Evolutionary conservation across 441 rosid genomes (phyloP), one percentile per base, ranked within the genome.

Genomic region (Gossypium trilobum): DNA sequence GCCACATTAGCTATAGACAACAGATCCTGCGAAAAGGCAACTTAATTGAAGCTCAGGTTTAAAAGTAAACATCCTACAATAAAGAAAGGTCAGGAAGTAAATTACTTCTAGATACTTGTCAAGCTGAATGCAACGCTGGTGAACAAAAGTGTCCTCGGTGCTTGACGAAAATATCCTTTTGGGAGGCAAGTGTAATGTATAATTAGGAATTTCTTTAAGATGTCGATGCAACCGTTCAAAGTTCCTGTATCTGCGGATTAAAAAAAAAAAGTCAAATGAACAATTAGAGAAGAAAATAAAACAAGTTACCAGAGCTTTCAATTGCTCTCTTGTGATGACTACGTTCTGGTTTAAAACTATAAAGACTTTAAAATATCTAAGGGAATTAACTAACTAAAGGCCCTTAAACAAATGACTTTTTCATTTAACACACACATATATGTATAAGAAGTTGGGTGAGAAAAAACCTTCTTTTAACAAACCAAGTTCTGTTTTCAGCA

Each of bases 81-180:
- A 55, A 58, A 73, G 55, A 7, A 60, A 63, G 27, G 64, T 70
- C 9, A 80, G 71, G 74, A 65, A 70, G 3, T 55, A 29, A 71
- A 72, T 46, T 87, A 95, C 99, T 81, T 90, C 95, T 78, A 95
- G 79, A 82, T 87, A 95, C 78, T 84, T 89, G 83, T 95, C 95
- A 78, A 95, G 96, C 85, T 87, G 95, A 85, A 92, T 91, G 84
- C 99, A 92, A 67, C 99, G 97, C 75, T 94, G 95, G 82, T 88
- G 96, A 82, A 95, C 99, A 87, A 95, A 95, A 70, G 98, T 81
- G 64, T 92, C 97, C 79, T 95, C 99, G 0, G 96, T 95, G 79
- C 99, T 95, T 66, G 99, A 95, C n/a, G 99, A 92, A 85, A 95
- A 95, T 84, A 95, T 92, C 80, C 98, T 89, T 82, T 95, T 95